Evolutionary conservation across 1,284 basidiomycete species (phyloP).

Genomic region (Naganishia albida): DNA sequence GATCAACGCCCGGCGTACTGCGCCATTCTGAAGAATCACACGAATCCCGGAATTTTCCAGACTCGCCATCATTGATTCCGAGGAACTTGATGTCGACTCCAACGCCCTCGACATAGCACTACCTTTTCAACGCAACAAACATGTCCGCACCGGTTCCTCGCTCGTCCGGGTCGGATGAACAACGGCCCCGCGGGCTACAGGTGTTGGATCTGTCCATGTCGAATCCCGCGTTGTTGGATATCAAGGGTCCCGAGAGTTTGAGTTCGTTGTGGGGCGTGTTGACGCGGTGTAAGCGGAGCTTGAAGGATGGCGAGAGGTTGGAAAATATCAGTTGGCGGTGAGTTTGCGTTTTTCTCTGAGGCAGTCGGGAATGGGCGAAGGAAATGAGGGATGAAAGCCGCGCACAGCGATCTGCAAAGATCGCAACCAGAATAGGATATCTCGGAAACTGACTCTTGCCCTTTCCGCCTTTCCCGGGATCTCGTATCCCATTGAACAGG

Average conservation of each 20-base stretch:
- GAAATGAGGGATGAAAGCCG: no score
- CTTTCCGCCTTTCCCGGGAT: neutral
- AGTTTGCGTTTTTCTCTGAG: conserved; percentile 6
- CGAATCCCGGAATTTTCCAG: no score
- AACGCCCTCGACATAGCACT: no score
- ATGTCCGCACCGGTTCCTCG: conserved; percentile 1
- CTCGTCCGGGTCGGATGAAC: no score
- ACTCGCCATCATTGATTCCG: no score
- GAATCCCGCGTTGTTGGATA: conserved; percentile 20
- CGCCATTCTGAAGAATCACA: no score
- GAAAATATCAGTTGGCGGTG: conserved; percentile 34
- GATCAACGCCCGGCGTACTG: no score
- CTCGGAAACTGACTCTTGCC: no score
- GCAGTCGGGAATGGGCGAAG: neutral
- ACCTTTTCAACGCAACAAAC: neutral
- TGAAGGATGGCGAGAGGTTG: conserved; percentile 31
- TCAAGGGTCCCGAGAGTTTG: conserved; percentile 29
- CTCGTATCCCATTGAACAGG: conserved; percentile 3
- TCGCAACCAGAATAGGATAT: neutral
- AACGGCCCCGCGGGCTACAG: neutral
- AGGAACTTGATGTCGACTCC: no score
- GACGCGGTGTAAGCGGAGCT: conserved; percentile 29
- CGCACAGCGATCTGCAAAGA: no score
- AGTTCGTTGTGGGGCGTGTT: conserved; percentile 30
- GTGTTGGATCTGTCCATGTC: conserved; percentile 19